Evolutionary conservation across 192 early-diverging fungal genomes (phyloP).

Genomic region (Gaertneriomyces semiglobifer): DNA sequence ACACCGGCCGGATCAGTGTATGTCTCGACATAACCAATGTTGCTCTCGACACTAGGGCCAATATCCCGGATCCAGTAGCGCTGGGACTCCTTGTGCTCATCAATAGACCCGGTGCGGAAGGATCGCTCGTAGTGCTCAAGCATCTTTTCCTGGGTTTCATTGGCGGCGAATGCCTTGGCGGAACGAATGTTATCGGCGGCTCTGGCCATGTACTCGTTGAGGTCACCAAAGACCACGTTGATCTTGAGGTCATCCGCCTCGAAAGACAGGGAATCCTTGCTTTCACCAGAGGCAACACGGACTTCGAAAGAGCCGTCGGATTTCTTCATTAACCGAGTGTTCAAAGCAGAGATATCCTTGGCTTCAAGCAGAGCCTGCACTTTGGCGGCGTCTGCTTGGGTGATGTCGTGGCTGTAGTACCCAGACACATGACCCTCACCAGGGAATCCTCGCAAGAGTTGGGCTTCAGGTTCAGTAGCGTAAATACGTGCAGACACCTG

Average conservation of each 20-base stretch:
- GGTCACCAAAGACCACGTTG: constrained; percentile 49
- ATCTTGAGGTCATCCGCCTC: constrained; percentile 39
- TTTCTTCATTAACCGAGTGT: constrained; percentile 47
- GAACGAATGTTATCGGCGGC: constrained; percentile 38
- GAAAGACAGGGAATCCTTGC: constrained; percentile 17
- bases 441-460: constrained; percentile 53
- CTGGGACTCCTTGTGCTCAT: constrained; percentile 57
- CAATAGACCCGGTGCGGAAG: constrained; percentile 57
- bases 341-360: constrained; percentile 42
- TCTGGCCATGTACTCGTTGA: constrained; percentile 38
- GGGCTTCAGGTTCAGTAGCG: constrained; percentile 36
- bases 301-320: constrained; percentile 27
- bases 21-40: constrained; percentile 63
- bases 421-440: constrained; percentile 60
- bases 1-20: constrained; percentile 61
- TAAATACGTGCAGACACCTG: constrained; percentile 37
- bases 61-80: constrained; percentile 55
- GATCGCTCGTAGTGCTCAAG: constrained; percentile 45
- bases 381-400: constrained; percentile 45
- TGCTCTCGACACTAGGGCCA: constrained; percentile 55
- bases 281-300: constrained; percentile 38
- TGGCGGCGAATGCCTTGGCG: constrained; percentile 51
- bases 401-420: constrained; percentile 52
- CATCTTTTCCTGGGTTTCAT: constrained; percentile 54
- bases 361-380: constrained; percentile 37